These are phyloP conservation scores for Hypholoma fasciculare DNA, from an alignment of 768 basidiomycete genomes.

Conservation along the genomic window DNA sequence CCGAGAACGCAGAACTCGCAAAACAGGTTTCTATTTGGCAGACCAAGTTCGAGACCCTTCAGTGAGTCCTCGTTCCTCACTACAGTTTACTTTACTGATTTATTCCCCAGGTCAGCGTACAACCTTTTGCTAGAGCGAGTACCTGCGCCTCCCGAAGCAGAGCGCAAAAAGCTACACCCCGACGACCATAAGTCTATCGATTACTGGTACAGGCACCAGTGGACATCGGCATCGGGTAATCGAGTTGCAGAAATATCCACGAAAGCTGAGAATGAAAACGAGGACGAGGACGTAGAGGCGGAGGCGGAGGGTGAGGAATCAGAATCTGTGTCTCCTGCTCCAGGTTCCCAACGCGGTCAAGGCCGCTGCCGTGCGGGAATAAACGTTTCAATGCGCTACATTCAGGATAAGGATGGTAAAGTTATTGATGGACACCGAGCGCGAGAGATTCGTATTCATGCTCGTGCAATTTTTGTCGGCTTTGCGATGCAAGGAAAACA, in stretches of 20 bases:
- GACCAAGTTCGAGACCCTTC: constrained; percentile 4
- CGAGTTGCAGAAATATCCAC: background rate
- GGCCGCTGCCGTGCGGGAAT: constrained; percentile 3
- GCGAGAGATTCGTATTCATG: no score
- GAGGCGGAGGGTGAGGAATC: background rate
- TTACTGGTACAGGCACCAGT: constrained; percentile 6
- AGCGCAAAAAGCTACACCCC: background rate
- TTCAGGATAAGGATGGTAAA: background rate
- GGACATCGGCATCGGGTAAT: background rate
- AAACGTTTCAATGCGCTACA: constrained; percentile 9
- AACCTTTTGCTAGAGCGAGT: constrained; percentile 1
- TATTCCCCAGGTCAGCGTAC: background rate
- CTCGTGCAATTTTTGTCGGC: no score
- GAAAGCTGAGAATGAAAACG: background rate
- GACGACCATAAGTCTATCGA: background rate
- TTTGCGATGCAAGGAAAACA: constrained; percentile 7
- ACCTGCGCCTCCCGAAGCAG: background rate
- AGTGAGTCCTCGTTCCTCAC: no score
- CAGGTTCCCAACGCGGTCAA: constrained; percentile 3
- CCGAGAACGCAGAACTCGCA: background rate
- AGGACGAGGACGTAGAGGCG: background rate
- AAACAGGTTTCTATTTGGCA: constrained; percentile 3
- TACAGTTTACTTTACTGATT: background rate
- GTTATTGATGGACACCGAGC: constrained; percentile 2
- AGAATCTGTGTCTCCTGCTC: background rate